Percentiles rank a stretch among this genome's conserved stretches.
These are phyloP conservation scores for Lactifluus rugatus DNA, from an alignment of 768 basidiomycete genomes.

Conservation along the genomic window DNA sequence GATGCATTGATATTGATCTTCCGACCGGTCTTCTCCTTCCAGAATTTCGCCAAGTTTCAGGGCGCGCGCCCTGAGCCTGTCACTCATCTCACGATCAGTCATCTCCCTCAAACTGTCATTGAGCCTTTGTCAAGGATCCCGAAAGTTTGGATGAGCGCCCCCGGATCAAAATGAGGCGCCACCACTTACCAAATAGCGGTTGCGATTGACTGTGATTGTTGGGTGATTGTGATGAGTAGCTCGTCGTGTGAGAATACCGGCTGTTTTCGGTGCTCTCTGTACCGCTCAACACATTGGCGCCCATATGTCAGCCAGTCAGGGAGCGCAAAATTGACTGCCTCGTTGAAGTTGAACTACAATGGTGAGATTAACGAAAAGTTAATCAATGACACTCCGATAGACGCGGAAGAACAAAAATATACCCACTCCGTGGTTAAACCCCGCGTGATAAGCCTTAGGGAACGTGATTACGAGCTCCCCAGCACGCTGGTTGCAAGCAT, in stretches of 20 bases:
- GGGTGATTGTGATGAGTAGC: slow-evolving; percentile 93
- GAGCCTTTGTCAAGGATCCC: slow-evolving; percentile 45
- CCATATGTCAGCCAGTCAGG: slow-evolving; percentile 91
- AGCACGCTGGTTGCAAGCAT: slow-evolving; percentile 90
- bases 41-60: slow-evolving; percentile 56
- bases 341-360: slow-evolving; percentile 88
- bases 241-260: slow-evolving; percentile 99
- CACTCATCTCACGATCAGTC: slow-evolving; percentile 70
- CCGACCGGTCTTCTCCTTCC: slow-evolving; percentile 71
- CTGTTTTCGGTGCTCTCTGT: slow-evolving; percentile 82
- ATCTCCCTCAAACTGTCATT: slow-evolving; percentile 78
- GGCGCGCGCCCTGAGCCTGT: slow-evolving; percentile 53
- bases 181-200: slow-evolving; percentile 80
- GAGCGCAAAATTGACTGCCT: slow-evolving; percentile 96
- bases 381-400: slow-evolving; percentile 13
- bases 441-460: slow-evolving; percentile 95
- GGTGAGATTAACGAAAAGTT: not conserved
- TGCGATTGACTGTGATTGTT: slow-evolving; percentile 84
- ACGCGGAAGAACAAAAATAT: not conserved
- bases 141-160: slow-evolving; percentile 2
- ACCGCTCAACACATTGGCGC: slow-evolving; percentile 79
- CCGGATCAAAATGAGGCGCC: slow-evolving; percentile 8
- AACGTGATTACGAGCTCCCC: slow-evolving; percentile 98
- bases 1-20: slow-evolving; percentile 93
- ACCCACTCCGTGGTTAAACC: slow-evolving; percentile 96